These are phyloP conservation scores for Ceratobasidium sp. DNA, from an alignment of 1,284 basidiomycete species.

Conservation along the genomic window DNA sequence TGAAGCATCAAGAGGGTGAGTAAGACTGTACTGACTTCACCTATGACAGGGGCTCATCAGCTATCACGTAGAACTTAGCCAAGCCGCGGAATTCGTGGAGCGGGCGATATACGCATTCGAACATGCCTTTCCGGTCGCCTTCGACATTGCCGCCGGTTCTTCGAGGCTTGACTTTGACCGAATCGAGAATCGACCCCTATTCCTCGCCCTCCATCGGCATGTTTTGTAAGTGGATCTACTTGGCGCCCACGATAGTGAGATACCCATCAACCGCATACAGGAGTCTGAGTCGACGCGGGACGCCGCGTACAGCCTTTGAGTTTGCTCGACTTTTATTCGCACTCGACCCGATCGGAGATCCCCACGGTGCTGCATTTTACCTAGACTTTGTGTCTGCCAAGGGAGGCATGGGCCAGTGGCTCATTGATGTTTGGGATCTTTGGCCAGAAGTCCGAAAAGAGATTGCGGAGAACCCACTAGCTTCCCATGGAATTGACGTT, in stretches of 20 bases:
- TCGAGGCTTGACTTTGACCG: slow-evolving; percentile 86
- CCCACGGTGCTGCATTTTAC: slow-evolving; percentile 83
- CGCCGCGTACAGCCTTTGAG: slow-evolving; percentile 86
- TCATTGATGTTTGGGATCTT: slow-evolving; percentile 69
- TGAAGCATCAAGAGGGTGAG: slow-evolving; percentile 81
- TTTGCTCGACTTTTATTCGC: slow-evolving; percentile 82
- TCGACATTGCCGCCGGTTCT: slow-evolving; percentile 78
- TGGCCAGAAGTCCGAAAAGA: slow-evolving; percentile 48
- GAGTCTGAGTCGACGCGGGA: slow-evolving; percentile 85
- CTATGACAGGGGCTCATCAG: background rate
- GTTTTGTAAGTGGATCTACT: slow-evolving; percentile 10
- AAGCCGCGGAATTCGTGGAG: slow-evolving; percentile 84
- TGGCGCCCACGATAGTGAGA: slow-evolving; percentile 38
- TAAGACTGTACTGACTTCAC: background rate
- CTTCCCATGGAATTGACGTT: slow-evolving; percentile 57
- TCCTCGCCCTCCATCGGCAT: slow-evolving; percentile 78
- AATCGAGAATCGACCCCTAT: slow-evolving; percentile 87
- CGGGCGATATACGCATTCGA: slow-evolving; percentile 90
- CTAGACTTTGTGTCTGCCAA: slow-evolving; percentile 85
- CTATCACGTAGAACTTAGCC: slow-evolving; percentile 69
- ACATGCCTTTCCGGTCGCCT: slow-evolving; percentile 80
- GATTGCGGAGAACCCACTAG: slow-evolving; percentile 44
- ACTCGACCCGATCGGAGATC: slow-evolving; percentile 83
- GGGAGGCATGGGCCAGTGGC: slow-evolving; percentile 78
- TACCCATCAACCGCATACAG: slow-evolving; percentile 49